Percentiles rank a stretch among this genome's conserved stretches.
These are phyloP conservation scores for Waltergamsia citrina DNA, from an alignment of 2,329 filamentous ascomycete species.

Conservation along the genomic window DNA sequence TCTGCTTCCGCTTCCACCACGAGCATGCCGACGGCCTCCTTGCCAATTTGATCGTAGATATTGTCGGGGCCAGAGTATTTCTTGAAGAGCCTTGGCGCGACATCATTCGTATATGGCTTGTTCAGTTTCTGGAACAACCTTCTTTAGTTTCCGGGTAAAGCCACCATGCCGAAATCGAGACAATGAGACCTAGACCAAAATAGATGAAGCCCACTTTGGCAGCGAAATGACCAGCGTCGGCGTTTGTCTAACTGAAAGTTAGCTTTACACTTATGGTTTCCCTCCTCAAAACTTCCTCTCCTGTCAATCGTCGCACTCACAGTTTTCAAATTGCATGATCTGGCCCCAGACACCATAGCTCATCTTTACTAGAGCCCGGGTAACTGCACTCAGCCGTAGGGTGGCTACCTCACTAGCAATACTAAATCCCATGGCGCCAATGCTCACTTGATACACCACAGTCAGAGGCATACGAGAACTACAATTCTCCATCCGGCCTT, in stretches of 20 bases:
- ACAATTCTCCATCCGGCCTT: slow-evolving; percentile 6
- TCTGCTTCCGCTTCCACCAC: too few relatives aligned
- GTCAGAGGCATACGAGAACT: neutral
- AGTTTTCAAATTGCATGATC: neutral
- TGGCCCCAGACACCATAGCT: slow-evolving; percentile 14
- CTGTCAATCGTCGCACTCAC: neutral
- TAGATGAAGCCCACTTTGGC: neutral
- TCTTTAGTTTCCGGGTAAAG: neutral
- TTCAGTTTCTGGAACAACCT: neutral
- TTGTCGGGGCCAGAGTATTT: too few relatives aligned
- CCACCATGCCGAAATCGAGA: neutral
- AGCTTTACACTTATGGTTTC: neutral
- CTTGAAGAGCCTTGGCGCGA: neutral
- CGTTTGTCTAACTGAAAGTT: neutral
- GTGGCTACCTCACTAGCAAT: slow-evolving; percentile 23
- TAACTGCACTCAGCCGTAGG: slow-evolving; percentile 16
- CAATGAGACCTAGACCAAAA: slow-evolving; percentile 5
- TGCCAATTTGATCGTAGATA: too few relatives aligned
- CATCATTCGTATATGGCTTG: neutral
- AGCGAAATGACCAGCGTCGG: neutral
- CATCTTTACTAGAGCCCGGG: slow-evolving; percentile 18
- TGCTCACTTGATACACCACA: slow-evolving; percentile 11
- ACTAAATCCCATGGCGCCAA: slow-evolving; percentile 23
- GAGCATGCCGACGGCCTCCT: too few relatives aligned
- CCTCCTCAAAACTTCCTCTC: too few relatives aligned